Evolutionary conservation across 176 grass and related monocot species (phyloP), one percentile per base, ranked within the genome.

Genomic region (Neostapfia colusana): DNA sequence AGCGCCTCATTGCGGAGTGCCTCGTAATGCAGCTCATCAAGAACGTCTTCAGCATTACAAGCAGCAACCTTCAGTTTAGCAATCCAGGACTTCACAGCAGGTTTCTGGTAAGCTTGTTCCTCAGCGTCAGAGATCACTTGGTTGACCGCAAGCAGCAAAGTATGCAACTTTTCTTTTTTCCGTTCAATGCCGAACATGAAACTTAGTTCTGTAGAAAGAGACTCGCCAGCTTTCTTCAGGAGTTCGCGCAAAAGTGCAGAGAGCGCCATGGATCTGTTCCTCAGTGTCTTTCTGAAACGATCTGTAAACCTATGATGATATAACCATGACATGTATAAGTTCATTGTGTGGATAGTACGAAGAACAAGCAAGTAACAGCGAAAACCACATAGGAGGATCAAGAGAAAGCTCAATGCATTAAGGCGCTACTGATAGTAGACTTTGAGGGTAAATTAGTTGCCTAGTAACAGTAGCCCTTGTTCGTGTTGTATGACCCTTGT

Each of bases 21-120:
- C 43, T 79, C 76, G 4, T 79, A 79, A 15, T 50, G 38, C 10
- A 79, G 15, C 35, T 79, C 62, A 27, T 79, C 62, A 36, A 79
- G 56, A 8, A 37, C 3, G 4, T 79, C 44, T 7, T 67, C 76
- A 67, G 42, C 76, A 4, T 68, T 62, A 15, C 37, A 79, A 13
- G 76, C 76, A 13, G 62, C 56, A n/a, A 65, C 5, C 17, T 79
- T 79, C 10, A 79, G 42, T 42, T 79, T 18, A 11, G n/a, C 4
- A 0, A 79, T 28, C 41, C 56, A 79, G 61, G 43, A 48, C 13
- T 79, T 79, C 39, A 79, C 40, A 3, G 42, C 42, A 2, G 2
- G 59, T 4, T 38, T 65, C 48, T 45, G 11, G 58, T 15, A 46
- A 0, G 43, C 61, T 28, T 68, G 20, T 2, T 64, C 42, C 60